Conservation (phyloP, 139 green algal genomes). For the Tetradesmus lagerheimii region DNA sequence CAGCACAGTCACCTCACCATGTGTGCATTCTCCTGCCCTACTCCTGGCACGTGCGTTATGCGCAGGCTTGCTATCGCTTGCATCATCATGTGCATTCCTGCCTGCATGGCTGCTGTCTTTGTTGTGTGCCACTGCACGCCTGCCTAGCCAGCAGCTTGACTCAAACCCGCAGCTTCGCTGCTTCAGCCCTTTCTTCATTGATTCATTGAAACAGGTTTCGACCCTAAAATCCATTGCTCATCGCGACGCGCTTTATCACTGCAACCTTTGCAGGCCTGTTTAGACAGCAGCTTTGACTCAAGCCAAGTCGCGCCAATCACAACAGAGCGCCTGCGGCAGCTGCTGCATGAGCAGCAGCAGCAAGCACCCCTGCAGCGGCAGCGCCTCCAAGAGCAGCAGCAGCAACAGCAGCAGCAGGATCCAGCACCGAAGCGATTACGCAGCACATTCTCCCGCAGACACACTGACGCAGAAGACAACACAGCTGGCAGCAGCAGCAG, state of each 20-base stretch:
- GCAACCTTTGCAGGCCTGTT: neutral
- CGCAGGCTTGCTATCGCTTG: neutral
- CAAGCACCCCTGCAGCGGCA: neutral
- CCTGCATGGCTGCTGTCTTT: neutral
- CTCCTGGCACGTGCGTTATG: too few relatives aligned
- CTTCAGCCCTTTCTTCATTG: too few relatives aligned
- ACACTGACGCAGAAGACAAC: neutral
- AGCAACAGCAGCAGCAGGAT: neutral
- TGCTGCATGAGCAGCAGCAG: neutral
- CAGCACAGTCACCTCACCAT: too few relatives aligned
- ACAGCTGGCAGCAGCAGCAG: neutral
- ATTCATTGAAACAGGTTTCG: too few relatives aligned
- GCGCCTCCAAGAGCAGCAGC: neutral
- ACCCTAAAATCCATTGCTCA: too few relatives aligned
- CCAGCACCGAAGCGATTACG: neutral
- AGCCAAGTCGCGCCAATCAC: neutral
- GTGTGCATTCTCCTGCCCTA: too few relatives aligned
- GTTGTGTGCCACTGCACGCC: neutral
- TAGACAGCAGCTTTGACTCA: conserved; percentile 13
- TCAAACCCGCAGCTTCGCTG: too few relatives aligned
- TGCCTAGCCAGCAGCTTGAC: neutral
- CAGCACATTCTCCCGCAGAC: neutral
- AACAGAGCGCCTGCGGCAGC: conserved; percentile 24
- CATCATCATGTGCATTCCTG: neutral
- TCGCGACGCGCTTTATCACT: neutral